Evolutionary conservation across 2,329 filamentous ascomycete species (phyloP).

Genomic region (Aspergillus sp.): DNA sequence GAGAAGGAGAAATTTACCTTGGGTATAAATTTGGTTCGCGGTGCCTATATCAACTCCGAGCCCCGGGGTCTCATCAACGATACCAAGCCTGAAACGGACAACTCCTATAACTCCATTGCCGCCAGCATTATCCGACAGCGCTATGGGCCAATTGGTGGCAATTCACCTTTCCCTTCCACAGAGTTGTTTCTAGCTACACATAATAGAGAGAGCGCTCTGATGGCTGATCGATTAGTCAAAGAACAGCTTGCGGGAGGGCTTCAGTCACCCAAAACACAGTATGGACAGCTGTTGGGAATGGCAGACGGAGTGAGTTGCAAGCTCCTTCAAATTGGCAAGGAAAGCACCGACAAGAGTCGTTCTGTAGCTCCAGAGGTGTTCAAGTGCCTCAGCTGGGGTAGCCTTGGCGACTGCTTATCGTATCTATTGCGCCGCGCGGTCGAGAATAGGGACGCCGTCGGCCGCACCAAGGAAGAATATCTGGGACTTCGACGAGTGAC

Average conservation of each 20-base stretch:
- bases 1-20: conserved; percentile 63
- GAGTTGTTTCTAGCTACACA: conserved; percentile 78
- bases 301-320: conserved; percentile 60
- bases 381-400: conserved; percentile 61
- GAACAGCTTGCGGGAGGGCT: conserved; percentile 42
- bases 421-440: conserved; percentile 62
- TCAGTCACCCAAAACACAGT: conserved; percentile 51
- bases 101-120: conserved; percentile 70
- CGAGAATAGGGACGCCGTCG: conserved; percentile 62
- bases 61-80: conserved; percentile 70
- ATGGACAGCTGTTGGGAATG: conserved; percentile 63
- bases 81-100: conserved; percentile 70
- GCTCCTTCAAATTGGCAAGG: conserved; percentile 44
- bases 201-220: conserved; percentile 70
- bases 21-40: conserved; percentile 74
- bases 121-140: conserved; percentile 64
- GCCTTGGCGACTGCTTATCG: conserved; percentile 73
- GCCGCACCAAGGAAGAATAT: conserved; percentile 51
- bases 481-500: conserved; percentile 30
- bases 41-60: conserved; percentile 73
- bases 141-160: conserved; percentile 27
- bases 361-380: conserved; percentile 49
- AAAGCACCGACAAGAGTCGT: conserved; percentile 25
- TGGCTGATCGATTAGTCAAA: conserved; percentile 53
- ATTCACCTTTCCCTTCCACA: conserved; percentile 50